Conservation (phyloP, 1,284 basidiomycete species). For the Rhodofomes roseus region DNA sequence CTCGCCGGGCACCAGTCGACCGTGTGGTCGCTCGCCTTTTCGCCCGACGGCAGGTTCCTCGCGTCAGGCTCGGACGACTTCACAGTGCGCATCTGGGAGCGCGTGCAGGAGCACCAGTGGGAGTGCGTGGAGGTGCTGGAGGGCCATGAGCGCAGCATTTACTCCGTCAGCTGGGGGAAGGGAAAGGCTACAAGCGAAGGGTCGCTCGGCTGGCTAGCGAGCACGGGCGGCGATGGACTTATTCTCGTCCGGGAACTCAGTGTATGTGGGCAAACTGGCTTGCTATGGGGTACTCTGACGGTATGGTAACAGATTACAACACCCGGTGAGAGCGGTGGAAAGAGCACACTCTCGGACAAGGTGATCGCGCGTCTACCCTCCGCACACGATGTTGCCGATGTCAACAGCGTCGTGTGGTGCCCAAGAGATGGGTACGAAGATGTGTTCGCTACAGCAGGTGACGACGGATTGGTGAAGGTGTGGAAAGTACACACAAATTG, state of each 20-base stretch:
- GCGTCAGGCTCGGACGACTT: conserved; percentile 82
- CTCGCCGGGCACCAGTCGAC: conserved; percentile 82
- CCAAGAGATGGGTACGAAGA: conserved; percentile 54
- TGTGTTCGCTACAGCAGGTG: conserved; percentile 74
- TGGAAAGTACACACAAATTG: conserved; percentile 41
- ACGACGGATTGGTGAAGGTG: conserved; percentile 71
- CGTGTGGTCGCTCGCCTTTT: conserved; percentile 88
- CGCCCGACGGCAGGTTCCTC: conserved; percentile 78
- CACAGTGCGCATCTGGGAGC: conserved; percentile 69
- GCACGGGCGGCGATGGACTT: conserved; percentile 73
- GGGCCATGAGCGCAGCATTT: conserved; percentile 73
- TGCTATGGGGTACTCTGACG: neutral
- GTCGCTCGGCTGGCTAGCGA: conserved; percentile 70
- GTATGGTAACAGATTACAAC: conserved; percentile 13
- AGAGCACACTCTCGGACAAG: conserved; percentile 32
- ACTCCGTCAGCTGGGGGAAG: conserved; percentile 74
- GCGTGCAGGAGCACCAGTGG: conserved; percentile 53
- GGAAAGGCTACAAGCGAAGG: conserved; percentile 26
- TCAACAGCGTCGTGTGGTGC: conserved; percentile 81
- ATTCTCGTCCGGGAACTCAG: conserved; percentile 73
- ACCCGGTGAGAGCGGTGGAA: conserved; percentile 19
- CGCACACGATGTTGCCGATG: conserved; percentile 73
- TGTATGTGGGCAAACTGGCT: conserved; percentile 34
- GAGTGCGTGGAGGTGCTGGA: conserved; percentile 51
- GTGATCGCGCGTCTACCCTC: conserved; percentile 49